These are phyloP conservation scores for Bombardia bombarda DNA, from an alignment of 495 filamentous ascomycete species.

Conservation along the genomic window DNA sequence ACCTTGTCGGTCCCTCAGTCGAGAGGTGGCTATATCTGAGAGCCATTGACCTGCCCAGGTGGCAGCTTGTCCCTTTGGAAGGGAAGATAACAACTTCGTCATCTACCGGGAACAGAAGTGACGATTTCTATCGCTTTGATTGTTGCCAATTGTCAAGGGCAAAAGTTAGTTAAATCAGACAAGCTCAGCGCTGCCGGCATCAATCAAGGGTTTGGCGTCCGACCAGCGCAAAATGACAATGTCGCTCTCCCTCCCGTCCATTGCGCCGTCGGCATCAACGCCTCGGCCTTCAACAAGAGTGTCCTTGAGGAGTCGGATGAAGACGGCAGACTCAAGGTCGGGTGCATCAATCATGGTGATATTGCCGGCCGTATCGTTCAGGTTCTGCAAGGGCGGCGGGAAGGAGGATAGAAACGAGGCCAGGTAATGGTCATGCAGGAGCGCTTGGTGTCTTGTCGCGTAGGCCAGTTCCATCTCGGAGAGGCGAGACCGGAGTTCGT, in stretches of 20 bases:
- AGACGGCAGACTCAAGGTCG: constrained; percentile 73
- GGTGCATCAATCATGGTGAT: constrained; percentile 88
- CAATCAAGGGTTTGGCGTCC: constrained; percentile 63
- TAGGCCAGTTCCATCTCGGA: constrained; percentile 70
- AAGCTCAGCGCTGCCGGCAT: constrained; percentile 71
- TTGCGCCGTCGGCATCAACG: constrained; percentile 48
- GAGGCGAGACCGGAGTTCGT: constrained; percentile 43
- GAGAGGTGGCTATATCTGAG: too few species aligned
- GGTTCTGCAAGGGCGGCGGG: constrained; percentile 61
- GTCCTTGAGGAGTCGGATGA: constrained; percentile 66
- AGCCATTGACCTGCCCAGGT: too few species aligned
- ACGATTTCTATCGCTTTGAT: too few species aligned
- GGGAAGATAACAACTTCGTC: too few species aligned
- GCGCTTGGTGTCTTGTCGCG: constrained; percentile 68
- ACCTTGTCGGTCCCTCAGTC: too few species aligned
- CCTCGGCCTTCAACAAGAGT: constrained; percentile 46
- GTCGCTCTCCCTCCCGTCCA: constrained; percentile 69
- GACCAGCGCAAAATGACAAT: constrained; percentile 84
- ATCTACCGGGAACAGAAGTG: too few species aligned
- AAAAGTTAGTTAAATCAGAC: too few species aligned
- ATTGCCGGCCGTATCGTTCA: constrained; percentile 85
- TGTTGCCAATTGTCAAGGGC: too few species aligned
- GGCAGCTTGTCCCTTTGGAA: too few species aligned
- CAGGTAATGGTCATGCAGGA: constrained; percentile 75
- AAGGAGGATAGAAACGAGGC: constrained; percentile 76